phyloP scores from a whole-genome alignment of 768 basidiomycete genomes.

The Clitopilus hobsonii region DNA sequence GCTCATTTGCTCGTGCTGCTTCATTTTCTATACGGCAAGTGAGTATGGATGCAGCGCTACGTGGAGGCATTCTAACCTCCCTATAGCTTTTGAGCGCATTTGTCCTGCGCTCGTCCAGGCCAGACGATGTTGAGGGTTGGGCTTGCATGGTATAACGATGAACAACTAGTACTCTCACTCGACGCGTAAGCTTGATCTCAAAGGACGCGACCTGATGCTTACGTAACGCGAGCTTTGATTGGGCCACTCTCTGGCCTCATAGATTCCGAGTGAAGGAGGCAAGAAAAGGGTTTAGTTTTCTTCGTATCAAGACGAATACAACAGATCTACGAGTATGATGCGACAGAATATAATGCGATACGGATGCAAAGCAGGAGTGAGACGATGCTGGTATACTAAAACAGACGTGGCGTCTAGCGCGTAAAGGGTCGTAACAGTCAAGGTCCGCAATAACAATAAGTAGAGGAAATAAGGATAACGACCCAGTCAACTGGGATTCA shows the following conservation, averaged over 20 bases:
- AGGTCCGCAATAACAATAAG: neutral
- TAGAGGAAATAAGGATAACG: neutral
- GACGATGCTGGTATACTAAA: neutral
- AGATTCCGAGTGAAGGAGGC: too few relatives aligned
- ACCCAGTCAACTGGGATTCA: neutral
- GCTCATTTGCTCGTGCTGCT: slow-evolving; percentile 81
- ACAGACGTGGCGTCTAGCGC: neutral
- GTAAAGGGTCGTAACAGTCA: neutral
- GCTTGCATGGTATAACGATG: slow-evolving; percentile 30
- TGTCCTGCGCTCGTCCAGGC: slow-evolving; percentile 64
- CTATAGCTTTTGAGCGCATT: slow-evolving; percentile 76
- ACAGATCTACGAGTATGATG: neutral
- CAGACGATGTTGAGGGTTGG: slow-evolving; percentile 52
- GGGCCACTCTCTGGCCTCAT: neutral
- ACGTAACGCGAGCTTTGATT: neutral
- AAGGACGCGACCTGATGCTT: neutral
- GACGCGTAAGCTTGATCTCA: slow-evolving; percentile 36
- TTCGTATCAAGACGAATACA: neutral
- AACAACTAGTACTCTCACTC: neutral
- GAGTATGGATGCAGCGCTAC: neutral
- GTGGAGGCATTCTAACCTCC: slow-evolving; percentile 40
- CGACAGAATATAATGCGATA: neutral
- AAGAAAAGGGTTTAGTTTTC: neutral
- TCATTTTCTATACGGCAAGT: slow-evolving; percentile 74
- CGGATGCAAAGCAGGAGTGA: neutral